Evolutionary conservation across 768 basidiomycete species (phyloP).

Genomic region (Chalciporus pseudorubinellus): DNA sequence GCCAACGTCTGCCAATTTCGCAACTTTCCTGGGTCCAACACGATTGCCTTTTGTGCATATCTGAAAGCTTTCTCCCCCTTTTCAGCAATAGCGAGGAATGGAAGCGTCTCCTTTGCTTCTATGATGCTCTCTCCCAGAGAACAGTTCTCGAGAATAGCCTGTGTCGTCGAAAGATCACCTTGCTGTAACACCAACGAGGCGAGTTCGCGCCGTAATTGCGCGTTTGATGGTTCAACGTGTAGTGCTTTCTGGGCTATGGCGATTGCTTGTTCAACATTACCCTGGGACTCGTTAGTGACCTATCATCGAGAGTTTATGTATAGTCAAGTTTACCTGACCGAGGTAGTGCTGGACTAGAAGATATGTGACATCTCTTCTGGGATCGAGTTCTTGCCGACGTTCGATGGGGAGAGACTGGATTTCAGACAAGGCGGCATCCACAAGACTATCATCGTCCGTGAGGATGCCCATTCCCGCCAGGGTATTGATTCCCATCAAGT

Average conservation of each 20-base stretch:
- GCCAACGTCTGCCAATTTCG: conserved; percentile 61
- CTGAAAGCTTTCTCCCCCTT: conserved; percentile 34
- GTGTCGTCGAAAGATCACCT: conserved; percentile 40
- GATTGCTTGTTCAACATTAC: conserved; percentile 47
- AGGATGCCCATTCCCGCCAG: conserved; percentile 90
- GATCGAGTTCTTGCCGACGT: conserved; percentile 64
- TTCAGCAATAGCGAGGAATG: conserved; percentile 50
- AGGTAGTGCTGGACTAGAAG: conserved; percentile 73
- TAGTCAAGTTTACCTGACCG: conserved; percentile 51
- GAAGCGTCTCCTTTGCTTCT: conserved; percentile 41
- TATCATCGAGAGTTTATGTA: not conserved
- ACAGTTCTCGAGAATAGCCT: conserved; percentile 43
- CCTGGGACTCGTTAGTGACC: conserved; percentile 34
- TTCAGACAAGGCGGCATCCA: conserved; percentile 86
- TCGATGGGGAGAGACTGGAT: conserved; percentile 68
- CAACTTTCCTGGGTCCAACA: conserved; percentile 48
- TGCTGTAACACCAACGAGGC: conserved; percentile 54
- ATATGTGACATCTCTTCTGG: conserved; percentile 64
- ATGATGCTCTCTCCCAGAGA: conserved; percentile 33
- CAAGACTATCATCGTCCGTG: conserved; percentile 70
- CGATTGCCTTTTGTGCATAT: conserved; percentile 60
- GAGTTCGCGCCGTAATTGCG: conserved; percentile 49
- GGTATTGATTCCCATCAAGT: conserved; percentile 76
- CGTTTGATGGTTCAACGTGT: conserved; percentile 51
- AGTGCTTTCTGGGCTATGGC: conserved; percentile 57